Evolutionary conservation across 495 filamentous ascomycete genomes (phyloP).

Genomic region (Xylaria telfairii): DNA sequence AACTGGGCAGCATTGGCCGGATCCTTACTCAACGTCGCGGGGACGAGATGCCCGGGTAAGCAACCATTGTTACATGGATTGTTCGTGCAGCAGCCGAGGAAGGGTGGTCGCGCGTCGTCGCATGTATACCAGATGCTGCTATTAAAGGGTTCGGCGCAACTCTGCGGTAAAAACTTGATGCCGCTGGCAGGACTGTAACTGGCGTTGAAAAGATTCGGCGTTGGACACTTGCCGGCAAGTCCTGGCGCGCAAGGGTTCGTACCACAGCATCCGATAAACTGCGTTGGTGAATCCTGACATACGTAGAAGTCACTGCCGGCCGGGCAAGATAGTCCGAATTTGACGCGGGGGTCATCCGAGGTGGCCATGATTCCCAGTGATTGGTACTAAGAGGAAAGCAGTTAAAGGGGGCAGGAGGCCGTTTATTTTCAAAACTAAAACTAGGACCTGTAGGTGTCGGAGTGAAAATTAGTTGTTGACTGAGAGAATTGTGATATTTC

Average conservation of each 20-base stretch:
- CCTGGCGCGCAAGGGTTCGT: slow-evolving; percentile 37
- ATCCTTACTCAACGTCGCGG: slow-evolving; percentile 28
- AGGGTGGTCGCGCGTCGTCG: slow-evolving; percentile 31
- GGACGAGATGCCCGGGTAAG: slow-evolving; percentile 29
- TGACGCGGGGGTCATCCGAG: slow-evolving; percentile 14
- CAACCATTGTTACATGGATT: slow-evolving; percentile 41
- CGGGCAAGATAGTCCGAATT: slow-evolving; percentile 40
- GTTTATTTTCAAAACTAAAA: no score
- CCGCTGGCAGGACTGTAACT: slow-evolving; percentile 34
- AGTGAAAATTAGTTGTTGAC: no score
- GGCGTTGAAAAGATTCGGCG: slow-evolving; percentile 27
- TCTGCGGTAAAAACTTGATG: slow-evolving; percentile 32
- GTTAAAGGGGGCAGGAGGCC: not conserved
- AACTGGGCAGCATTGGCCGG: slow-evolving; percentile 21
- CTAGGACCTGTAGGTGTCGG: no score
- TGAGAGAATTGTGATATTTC: no score
- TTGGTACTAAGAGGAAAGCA: not conserved
- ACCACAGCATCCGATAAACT: slow-evolving; percentile 46
- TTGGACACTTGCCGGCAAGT: slow-evolving; percentile 35
- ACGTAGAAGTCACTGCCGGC: slow-evolving; percentile 38
- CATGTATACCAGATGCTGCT: slow-evolving; percentile 42
- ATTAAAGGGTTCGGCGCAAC: slow-evolving; percentile 25
- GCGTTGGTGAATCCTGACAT: slow-evolving; percentile 29
- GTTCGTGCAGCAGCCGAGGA: slow-evolving; percentile 43
- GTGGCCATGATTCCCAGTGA: not conserved